These are phyloP conservation scores for Stachybotrys elegans DNA, from an alignment of 2,329 filamentous ascomycete species.

Conservation along the genomic window DNA sequence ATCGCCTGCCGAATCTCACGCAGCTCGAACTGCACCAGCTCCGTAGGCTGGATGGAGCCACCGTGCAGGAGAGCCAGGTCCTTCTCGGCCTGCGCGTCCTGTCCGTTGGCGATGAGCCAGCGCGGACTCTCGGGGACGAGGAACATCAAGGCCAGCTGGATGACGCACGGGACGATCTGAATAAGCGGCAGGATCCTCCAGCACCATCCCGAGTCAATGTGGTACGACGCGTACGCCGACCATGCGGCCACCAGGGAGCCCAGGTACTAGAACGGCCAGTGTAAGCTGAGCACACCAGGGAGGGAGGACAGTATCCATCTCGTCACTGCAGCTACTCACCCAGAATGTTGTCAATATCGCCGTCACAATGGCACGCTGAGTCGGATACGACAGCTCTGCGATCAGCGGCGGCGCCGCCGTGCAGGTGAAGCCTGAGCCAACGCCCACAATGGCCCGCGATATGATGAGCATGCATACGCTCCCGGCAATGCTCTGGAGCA, in stretches of 20 bases:
- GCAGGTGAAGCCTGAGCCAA: slow-evolving; percentile 22
- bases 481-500: slow-evolving; percentile 24
- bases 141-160: not conserved
- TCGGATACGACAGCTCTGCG: slow-evolving; percentile 27
- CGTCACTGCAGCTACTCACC: too few species aligned
- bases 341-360: slow-evolving; percentile 27
- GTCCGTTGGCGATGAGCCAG: not conserved
- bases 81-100: not conserved
- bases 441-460: slow-evolving; percentile 24
- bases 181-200: not conserved
- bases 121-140: not conserved
- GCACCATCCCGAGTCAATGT: not conserved
- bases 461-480: slow-evolving; percentile 23
- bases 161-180: not conserved
- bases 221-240: not conserved
- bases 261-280: not conserved
- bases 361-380: slow-evolving; percentile 26
- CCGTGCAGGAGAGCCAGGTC: not conserved
- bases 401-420: slow-evolving; percentile 27
- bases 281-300: not conserved
- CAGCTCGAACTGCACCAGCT: not conserved
- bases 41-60: not conserved
- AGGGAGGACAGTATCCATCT: slow-evolving; percentile 1
- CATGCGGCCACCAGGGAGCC: not conserved
- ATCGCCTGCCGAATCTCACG: not conserved